Evolutionary conservation across 2,329 filamentous ascomycete species (phyloP).

Genomic region (Nigrograna mackinnonii): DNA sequence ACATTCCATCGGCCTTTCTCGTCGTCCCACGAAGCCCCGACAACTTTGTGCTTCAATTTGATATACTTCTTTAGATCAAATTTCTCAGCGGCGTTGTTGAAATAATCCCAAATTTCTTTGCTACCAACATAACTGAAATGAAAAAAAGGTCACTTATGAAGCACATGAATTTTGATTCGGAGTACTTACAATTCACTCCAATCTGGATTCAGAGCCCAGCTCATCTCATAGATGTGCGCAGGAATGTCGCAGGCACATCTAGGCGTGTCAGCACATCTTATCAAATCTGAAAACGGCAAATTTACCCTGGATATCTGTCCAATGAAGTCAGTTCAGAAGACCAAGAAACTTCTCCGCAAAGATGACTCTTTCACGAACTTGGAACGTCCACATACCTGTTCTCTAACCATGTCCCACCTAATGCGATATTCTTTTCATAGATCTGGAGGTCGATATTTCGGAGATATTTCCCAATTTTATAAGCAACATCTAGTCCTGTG

Average conservation of each 20-base stretch:
- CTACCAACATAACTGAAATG: background rate
- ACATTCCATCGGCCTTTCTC: constrained; percentile 4
- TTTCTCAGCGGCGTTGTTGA: constrained; percentile 1
- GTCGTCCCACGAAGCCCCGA: constrained; percentile 7
- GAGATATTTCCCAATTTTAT: constrained; percentile 41
- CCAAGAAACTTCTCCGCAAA: too few species aligned
- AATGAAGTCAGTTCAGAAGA: too few species aligned
- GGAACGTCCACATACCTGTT: constrained; percentile 47
- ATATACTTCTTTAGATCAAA: constrained; percentile 2
- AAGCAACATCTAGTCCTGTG: constrained; percentile 41
- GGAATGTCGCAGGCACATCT: constrained; percentile 7
- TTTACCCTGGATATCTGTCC: background rate
- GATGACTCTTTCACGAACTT: too few species aligned
- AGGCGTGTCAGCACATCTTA: too few species aligned
- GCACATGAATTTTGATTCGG: background rate
- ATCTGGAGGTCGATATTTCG: constrained; percentile 38
- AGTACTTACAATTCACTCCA: constrained; percentile 6
- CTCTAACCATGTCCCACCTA: constrained; percentile 52
- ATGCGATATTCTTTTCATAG: constrained; percentile 52
- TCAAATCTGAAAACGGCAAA: background rate
- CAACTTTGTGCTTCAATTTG: background rate
- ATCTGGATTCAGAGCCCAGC: constrained; percentile 5
- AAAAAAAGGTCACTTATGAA: background rate
- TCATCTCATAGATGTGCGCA: constrained; percentile 8
- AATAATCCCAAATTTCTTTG: background rate